Conservation (phyloP, 208 protist species). For the Pavlovales sp. region DNA sequence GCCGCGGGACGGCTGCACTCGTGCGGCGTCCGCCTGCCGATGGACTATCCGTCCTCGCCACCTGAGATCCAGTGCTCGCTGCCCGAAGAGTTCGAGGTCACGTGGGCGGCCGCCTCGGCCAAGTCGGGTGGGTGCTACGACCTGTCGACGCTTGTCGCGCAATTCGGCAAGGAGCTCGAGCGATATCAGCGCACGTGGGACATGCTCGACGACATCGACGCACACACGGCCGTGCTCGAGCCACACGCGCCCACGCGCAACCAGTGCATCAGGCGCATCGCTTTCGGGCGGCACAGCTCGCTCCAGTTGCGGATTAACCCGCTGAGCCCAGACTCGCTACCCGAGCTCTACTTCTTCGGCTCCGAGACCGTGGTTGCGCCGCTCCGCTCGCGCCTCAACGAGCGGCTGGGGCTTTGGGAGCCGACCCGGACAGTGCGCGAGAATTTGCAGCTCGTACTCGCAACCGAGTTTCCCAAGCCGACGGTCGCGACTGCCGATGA, state of each 20-base stretch:
- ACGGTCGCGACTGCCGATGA: background rate
- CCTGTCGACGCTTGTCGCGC: background rate
- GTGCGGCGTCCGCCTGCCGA: background rate
- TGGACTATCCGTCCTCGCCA: background rate
- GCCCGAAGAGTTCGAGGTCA: background rate
- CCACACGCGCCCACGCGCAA: background rate
- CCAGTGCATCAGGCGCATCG: background rate
- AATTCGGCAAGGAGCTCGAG: background rate
- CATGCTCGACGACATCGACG: slow-evolving; percentile 34
- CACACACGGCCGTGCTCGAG: slow-evolving; percentile 13
- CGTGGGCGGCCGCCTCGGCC: background rate
- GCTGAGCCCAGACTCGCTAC: background rate
- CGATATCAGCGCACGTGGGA: slow-evolving; percentile 4
- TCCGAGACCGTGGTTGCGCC: background rate
- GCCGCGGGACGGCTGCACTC: background rate
- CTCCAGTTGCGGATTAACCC: background rate
- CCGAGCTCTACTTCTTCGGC: slow-evolving; percentile 18
- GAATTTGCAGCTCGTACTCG: slow-evolving; percentile 17
- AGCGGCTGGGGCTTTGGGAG: background rate
- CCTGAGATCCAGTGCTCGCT: background rate
- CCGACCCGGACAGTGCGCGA: background rate
- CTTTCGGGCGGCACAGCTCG: slow-evolving; percentile 6
- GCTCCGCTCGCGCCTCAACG: slow-evolving; percentile 1
- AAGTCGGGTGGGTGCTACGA: too few relatives aligned
- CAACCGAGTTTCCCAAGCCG: background rate